phyloP scores from a whole-genome alignment of 371 early-diverging fungal species.

The Circinella umbellata region DNA sequence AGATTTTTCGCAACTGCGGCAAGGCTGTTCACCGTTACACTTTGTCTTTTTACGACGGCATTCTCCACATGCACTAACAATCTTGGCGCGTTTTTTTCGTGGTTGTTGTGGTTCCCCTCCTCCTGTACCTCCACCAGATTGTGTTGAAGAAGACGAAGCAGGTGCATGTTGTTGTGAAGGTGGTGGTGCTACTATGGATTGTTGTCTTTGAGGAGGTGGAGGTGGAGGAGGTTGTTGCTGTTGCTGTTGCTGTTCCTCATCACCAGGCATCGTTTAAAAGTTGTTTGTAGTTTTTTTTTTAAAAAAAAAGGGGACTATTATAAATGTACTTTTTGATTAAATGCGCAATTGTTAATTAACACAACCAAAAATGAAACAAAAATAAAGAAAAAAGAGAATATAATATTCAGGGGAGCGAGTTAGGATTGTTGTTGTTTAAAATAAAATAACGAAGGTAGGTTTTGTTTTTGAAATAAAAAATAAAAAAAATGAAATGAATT shows the following conservation, averaged over 20 bases:
- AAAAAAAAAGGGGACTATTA: background rate
- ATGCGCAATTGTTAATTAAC: background rate
- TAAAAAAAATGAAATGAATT: background rate
- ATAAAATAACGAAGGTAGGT: too few relatives aligned
- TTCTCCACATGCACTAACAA: slow-evolving; percentile 63
- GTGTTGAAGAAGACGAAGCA: background rate
- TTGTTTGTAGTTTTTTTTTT: background rate
- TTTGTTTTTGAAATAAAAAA: background rate
- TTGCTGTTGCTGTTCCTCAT: slow-evolving; percentile 24
- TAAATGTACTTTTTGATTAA: background rate
- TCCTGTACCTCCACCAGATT: background rate
- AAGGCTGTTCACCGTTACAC: slow-evolving; percentile 66
- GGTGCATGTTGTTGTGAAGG: background rate
- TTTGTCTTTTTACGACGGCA: slow-evolving; percentile 61
- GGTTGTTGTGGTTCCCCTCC: slow-evolving; percentile 23
- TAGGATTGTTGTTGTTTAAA: background rate
- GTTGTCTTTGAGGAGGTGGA: slow-evolving; percentile 3
- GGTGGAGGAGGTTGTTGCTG: slow-evolving; percentile 8
- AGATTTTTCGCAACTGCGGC: slow-evolving; percentile 64
- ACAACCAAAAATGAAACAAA: background rate
- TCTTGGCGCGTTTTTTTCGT: slow-evolving; percentile 63
- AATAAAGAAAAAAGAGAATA: background rate
- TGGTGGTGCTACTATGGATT: background rate
- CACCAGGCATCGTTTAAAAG: slow-evolving; percentile 23
- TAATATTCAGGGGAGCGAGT: background rate